A percentile compares a stretch with the other conserved stretches of the same genome.
Conservation (phyloP, 768 basidiomycete species). For the Gyrodon lividus region DNA sequence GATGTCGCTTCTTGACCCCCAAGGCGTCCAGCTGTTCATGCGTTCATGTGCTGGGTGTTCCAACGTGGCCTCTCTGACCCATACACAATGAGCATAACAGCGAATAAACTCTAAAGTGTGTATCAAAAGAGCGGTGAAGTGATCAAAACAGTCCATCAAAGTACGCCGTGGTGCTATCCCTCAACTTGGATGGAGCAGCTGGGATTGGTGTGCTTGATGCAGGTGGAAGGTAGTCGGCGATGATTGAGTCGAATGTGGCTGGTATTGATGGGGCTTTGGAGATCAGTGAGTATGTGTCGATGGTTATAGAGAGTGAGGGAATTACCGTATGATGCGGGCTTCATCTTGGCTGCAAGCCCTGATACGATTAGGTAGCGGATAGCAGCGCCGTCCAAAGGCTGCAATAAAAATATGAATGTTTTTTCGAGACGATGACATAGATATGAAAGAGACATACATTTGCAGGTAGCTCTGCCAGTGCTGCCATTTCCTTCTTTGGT, state of each 20-base stretch:
- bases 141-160: conserved; percentile 42
- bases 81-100: not conserved
- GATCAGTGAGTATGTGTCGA: conserved; percentile 7
- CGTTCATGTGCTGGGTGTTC: not conserved
- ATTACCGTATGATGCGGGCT: conserved; percentile 47
- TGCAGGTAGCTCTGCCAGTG: conserved; percentile 31
- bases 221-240: conserved; percentile 68
- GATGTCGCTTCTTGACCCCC: conserved; percentile 14
- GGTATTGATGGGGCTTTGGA: conserved; percentile 40
- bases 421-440: not conserved
- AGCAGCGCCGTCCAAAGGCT: conserved; percentile 62
- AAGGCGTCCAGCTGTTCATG: not conserved
- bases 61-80: not conserved
- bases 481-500: conserved; percentile 28
- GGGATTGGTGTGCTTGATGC: conserved; percentile 9
- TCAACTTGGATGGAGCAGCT: conserved; percentile 13
- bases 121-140: conserved; percentile 4
- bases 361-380: conserved; percentile 66
- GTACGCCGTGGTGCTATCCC: conserved; percentile 34
- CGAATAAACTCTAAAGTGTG: conserved; percentile 18
- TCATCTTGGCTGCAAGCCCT: conserved; percentile 54
- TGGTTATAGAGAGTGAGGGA: not conserved
- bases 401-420: not conserved
- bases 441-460: conserved; percentile 33
- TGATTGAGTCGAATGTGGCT: conserved; percentile 67